Conservation (phyloP, 208 protist species). For the Balamuthia mandrillaris region DNA sequence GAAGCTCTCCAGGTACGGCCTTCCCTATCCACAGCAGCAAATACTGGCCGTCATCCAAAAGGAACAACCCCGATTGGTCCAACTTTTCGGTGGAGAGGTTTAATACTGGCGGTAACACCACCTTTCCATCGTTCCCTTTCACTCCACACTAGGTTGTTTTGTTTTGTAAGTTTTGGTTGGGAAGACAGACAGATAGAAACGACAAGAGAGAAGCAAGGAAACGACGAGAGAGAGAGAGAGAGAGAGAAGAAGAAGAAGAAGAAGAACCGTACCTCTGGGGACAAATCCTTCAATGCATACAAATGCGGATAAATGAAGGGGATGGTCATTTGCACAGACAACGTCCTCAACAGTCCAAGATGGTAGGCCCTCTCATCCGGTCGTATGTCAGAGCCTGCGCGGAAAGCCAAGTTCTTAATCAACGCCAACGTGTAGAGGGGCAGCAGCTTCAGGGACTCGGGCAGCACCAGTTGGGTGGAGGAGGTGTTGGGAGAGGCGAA, state of each 20-base stretch:
- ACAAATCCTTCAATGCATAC: not conserved
- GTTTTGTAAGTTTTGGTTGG: too few species aligned
- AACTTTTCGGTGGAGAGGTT: constrained; percentile 14
- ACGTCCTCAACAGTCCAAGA: not conserved
- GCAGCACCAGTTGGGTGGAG: not conserved
- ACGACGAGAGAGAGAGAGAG: not conserved
- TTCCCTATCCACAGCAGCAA: not conserved
- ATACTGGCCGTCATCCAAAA: constrained; percentile 17
- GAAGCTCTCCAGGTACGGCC: not conserved
- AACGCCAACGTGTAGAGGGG: constrained; percentile 2
- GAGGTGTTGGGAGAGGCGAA: not conserved
- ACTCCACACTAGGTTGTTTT: too few species aligned
- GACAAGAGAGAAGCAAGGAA: not conserved
- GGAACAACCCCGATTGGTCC: not conserved
- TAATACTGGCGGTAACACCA: not conserved
- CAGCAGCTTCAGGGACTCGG: constrained; percentile 23
- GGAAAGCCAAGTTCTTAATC: constrained; percentile 7
- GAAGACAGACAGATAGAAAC: not conserved
- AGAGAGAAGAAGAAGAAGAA: not conserved
- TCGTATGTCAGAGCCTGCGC: not conserved
- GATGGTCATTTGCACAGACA: not conserved
- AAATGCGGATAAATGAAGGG: not conserved
- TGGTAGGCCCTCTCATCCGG: constrained; percentile 1
- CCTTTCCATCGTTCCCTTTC: too few species aligned
- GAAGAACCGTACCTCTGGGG: not conserved